Conservation (phyloP, 2,329 filamentous ascomycete genomes). For the Alternaria sp. region DNA sequence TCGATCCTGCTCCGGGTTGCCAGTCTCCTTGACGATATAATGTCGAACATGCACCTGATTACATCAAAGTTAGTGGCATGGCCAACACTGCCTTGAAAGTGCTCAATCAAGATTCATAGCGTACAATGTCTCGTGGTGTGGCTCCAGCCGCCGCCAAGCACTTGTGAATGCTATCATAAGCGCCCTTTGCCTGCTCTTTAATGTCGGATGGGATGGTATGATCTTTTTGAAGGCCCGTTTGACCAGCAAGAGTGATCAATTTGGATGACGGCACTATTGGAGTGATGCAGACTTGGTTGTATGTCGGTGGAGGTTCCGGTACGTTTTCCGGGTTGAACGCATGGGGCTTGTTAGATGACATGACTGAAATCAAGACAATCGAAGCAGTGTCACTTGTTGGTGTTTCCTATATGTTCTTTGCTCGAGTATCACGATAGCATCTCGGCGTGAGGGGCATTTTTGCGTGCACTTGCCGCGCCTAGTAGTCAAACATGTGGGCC, state of each 20-base stretch:
- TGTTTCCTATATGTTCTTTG: background rate
- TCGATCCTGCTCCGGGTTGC: slow-evolving; percentile 28
- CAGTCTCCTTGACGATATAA: slow-evolving; percentile 46
- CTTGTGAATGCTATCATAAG: slow-evolving; percentile 36
- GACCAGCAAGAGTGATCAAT: slow-evolving; percentile 43
- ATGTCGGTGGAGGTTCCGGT: slow-evolving; percentile 35
- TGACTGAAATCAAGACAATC: background rate
- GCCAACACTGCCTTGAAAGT: background rate
- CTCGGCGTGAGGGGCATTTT: slow-evolving; percentile 6
- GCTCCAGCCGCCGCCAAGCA: slow-evolving; percentile 38
- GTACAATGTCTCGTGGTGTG: slow-evolving; percentile 41
- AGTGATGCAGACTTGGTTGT: slow-evolving; percentile 40
- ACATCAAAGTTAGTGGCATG: background rate
- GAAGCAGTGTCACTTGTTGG: background rate
- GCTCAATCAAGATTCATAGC: background rate
- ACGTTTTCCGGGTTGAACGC: slow-evolving; percentile 39
- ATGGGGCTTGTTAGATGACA: slow-evolving; percentile 34
- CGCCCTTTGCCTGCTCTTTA: slow-evolving; percentile 34
- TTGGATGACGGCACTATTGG: slow-evolving; percentile 36
- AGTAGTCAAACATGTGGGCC: background rate
- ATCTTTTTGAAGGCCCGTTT: slow-evolving; percentile 30
- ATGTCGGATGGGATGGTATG: slow-evolving; percentile 20
- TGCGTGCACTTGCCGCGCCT: background rate
- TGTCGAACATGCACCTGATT: slow-evolving; percentile 38
- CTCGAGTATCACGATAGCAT: background rate